A percentile compares a stretch with the other conserved stretches of the same genome.
phyloP scores from a whole-genome alignment of 352 stramenopile species.

The Phytophthora chlamydospora region DNA sequence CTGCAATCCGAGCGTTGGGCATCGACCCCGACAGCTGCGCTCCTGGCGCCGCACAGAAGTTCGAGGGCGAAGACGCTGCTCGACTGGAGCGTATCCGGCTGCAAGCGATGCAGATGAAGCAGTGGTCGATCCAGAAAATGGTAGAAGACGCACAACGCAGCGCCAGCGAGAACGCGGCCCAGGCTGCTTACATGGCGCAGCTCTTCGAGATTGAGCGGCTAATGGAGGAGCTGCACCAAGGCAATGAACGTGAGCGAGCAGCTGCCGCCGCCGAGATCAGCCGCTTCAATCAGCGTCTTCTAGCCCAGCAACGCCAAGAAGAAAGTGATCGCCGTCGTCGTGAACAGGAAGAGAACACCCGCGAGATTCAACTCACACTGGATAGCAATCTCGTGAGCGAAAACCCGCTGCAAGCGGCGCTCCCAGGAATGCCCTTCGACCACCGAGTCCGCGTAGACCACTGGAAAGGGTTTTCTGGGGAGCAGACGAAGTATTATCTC shows the following conservation, averaged over 20 bases:
- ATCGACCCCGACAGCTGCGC: slow-evolving; percentile 68
- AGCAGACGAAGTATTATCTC: slow-evolving; percentile 63
- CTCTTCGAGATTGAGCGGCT: slow-evolving; percentile 62
- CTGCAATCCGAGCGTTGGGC: slow-evolving; percentile 34
- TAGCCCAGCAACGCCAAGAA: slow-evolving; percentile 48
- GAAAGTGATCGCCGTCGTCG: slow-evolving; percentile 38
- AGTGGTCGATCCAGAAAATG: slow-evolving; percentile 69
- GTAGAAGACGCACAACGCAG: slow-evolving; percentile 53
- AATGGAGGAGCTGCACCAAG: slow-evolving; percentile 60
- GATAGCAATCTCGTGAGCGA: slow-evolving; percentile 76
- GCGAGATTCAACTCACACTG: slow-evolving; percentile 67
- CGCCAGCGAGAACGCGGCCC: slow-evolving; percentile 42
- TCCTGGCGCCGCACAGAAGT: slow-evolving; percentile 67
- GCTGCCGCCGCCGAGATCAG: slow-evolving; percentile 55
- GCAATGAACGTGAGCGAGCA: slow-evolving; percentile 58
- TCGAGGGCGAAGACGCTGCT: slow-evolving; percentile 65
- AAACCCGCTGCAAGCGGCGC: slow-evolving; percentile 60
- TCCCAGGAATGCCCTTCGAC: slow-evolving; percentile 43
- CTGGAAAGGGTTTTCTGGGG: slow-evolving; percentile 76
- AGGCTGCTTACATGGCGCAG: slow-evolving; percentile 50
- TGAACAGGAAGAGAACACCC: slow-evolving; percentile 59
- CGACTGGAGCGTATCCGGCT: slow-evolving; percentile 63
- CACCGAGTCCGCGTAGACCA: slow-evolving; percentile 79
- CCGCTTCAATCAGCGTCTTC: slow-evolving; percentile 58
- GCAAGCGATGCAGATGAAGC: slow-evolving; percentile 71